Percentiles rank a stretch among this genome's conserved stretches.
phyloP scores from a whole-genome alignment of 345 rosid genomes.

The Rhodamnia rubescens region DNA sequence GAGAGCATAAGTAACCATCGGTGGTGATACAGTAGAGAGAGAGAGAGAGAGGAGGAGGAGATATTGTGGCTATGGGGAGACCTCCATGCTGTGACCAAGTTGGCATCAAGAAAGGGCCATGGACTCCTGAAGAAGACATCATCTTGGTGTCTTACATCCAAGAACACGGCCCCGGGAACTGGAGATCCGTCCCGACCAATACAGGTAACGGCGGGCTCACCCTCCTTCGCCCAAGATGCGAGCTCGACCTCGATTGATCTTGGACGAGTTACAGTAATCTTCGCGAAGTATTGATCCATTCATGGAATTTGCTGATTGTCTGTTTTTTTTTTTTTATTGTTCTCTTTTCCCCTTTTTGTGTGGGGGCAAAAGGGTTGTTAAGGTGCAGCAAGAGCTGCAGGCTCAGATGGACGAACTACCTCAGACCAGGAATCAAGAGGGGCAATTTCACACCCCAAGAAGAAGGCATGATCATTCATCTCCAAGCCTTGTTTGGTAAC shows the following conservation, averaged over 20 bases:
- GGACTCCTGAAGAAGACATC: constrained; percentile 98
- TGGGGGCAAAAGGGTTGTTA: constrained; percentile 37
- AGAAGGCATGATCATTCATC: constrained; percentile 95
- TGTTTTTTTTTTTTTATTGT: neutral
- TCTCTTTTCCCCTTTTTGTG: neutral
- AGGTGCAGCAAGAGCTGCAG: constrained; percentile 99
- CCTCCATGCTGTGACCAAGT: constrained; percentile 90
- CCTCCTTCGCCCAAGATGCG: neutral
- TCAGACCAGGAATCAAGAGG: constrained; percentile 94
- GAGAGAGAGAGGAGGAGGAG: neutral
- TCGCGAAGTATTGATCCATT: neutral
- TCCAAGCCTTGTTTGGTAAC: constrained; percentile 99
- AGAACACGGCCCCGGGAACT: constrained; percentile 92
- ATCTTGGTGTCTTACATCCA: constrained; percentile 87
- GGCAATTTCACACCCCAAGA: constrained; percentile 97
- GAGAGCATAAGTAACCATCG: constrained; percentile 3
- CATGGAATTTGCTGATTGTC: neutral
- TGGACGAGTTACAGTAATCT: neutral
- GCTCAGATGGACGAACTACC: constrained; percentile 99
- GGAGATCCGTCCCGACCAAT: constrained; percentile 95
- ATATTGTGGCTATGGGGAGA: constrained; percentile 51
- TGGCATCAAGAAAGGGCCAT: constrained; percentile 96
- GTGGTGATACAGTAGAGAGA: neutral
- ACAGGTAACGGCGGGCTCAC: constrained; percentile 34
- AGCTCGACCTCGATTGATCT: neutral